phyloP scores from a whole-genome alignment of 441 rosid species.

The Gossypium lobatum region DNA sequence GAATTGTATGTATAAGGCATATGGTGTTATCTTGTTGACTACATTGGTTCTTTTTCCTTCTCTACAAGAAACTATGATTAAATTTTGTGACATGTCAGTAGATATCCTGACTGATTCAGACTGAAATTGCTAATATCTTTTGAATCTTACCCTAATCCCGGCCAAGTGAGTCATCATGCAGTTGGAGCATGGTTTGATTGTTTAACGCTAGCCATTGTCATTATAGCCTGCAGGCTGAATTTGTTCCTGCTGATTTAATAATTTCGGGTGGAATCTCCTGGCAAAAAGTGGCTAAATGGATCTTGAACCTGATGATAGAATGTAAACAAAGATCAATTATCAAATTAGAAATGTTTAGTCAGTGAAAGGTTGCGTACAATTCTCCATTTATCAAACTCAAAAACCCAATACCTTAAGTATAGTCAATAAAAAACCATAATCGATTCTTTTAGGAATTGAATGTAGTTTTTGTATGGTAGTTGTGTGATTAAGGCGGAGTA shows the following conservation, averaged over 20 bases:
- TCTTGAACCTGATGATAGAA: background rate
- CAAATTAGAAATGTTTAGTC: background rate
- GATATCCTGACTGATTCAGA: background rate
- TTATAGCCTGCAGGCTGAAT: background rate
- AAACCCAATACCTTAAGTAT: background rate
- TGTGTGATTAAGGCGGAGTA: background rate
- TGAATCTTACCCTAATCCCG: background rate
- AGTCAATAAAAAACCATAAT: background rate
- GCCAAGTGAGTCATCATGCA: background rate
- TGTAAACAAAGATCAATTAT: background rate
- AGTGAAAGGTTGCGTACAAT: background rate
- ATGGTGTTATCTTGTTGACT: background rate
- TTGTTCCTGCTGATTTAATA: background rate
- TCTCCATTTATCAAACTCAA: background rate
- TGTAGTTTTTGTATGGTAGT: background rate
- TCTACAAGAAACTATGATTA: background rate
- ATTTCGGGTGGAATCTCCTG: constrained; percentile 19
- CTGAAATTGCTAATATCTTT: background rate
- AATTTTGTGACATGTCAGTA: background rate
- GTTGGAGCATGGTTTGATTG: background rate
- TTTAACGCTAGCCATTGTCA: background rate
- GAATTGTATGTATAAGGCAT: background rate
- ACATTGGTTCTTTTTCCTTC: background rate
- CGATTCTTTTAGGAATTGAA: background rate
- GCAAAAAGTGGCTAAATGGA: background rate